phyloP scores from a whole-genome alignment of 2,329 filamentous ascomycete genomes.

The Colletotrichum spaethianum region DNA sequence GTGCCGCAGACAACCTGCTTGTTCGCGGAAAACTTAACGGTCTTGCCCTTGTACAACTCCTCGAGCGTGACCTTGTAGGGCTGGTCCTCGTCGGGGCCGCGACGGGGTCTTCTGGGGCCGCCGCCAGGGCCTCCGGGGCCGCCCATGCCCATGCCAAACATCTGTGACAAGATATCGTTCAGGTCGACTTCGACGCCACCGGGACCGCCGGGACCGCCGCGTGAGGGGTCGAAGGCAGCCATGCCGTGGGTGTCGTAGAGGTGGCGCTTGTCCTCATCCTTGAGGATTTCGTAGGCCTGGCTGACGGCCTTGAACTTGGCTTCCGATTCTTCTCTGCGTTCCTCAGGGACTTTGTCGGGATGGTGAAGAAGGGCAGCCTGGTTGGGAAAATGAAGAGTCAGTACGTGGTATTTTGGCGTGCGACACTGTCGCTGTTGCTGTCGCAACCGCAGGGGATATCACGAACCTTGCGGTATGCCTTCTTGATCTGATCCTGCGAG shows the following conservation, averaged over 20 bases:
- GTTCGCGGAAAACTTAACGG: constrained; percentile 94
- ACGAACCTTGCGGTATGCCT: constrained; percentile 91
- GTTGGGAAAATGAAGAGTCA: constrained; percentile 38
- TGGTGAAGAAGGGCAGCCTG: constrained; percentile 90
- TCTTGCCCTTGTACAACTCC: constrained; percentile 98
- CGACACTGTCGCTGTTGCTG: constrained; percentile 42
- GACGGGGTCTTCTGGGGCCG: constrained; percentile 73
- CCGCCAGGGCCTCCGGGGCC: constrained; percentile 60
- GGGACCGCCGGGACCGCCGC: constrained; percentile 67
- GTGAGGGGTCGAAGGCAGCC: constrained; percentile 89
- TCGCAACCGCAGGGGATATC: neutral
- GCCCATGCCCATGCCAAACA: constrained; percentile 85
- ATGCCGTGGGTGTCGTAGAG: constrained; percentile 96
- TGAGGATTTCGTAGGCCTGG: constrained; percentile 97
- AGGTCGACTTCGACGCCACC: constrained; percentile 83
- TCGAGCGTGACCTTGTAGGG: constrained; percentile 92
- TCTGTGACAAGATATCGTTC: constrained; percentile 92
- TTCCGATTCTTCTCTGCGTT: constrained; percentile 87
- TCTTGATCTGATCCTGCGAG: constrained; percentile 87
- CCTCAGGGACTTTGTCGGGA: constrained; percentile 94
- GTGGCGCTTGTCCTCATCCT: constrained; percentile 92
- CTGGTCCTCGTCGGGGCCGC: constrained; percentile 88
- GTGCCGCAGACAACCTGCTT: constrained; percentile 91
- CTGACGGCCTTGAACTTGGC: constrained; percentile 93
- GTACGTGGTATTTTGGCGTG: constrained; percentile 17